Evolutionary conservation across 192 early-diverging fungal species (phyloP), one percentile per base, ranked within the genome.

Genomic region (Coemansia sp.): DNA sequence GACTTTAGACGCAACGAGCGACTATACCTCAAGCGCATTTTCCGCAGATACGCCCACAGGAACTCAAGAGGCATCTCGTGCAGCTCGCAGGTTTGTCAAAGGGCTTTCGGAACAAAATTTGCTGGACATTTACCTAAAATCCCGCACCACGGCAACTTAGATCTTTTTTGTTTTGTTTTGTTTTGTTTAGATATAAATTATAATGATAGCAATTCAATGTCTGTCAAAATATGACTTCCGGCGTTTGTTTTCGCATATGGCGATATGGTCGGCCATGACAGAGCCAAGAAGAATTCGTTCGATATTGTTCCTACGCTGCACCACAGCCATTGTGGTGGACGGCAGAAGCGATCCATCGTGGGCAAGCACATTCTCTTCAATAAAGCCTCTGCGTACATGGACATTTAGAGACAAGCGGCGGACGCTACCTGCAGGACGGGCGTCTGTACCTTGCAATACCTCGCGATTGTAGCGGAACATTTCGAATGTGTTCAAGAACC

Each of bases 391-490:
- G 8, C 38, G 61, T 22, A 39, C 38, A 38, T 71, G 32, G 22
- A 63, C 38, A 18, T 59, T 62, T 12, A 68, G 72, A 11, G 66
- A 41, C 58, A 83, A 67, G 5, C 80, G 75, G 18, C 72, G 68
- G 7, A 83, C 48, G 20, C 68, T 68, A 18, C 65, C 55, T 51
- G 80, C 80, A 45, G 80, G 75, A 4, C 55, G 72, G 11, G 72
- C 80, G 34, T 69, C 22, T 22, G 80, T 77, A 68, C 80, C 75
- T 2, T 15, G 17, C 33, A 83, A 45, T 6, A 67, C 61, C 69
- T 77, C 80, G 75, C 65, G 80, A 57, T 77, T 83, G 68, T 74
- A 83, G 33, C 80, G 75, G 18, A 83, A 77, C 75, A 77, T 69
- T 35, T 83, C 75, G 51, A 77, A 69, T 8, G 75, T 77, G 53